Base-by-base conservation (phyloP, 768 basidiomycete species). In the Amanita inopinata region DNA sequence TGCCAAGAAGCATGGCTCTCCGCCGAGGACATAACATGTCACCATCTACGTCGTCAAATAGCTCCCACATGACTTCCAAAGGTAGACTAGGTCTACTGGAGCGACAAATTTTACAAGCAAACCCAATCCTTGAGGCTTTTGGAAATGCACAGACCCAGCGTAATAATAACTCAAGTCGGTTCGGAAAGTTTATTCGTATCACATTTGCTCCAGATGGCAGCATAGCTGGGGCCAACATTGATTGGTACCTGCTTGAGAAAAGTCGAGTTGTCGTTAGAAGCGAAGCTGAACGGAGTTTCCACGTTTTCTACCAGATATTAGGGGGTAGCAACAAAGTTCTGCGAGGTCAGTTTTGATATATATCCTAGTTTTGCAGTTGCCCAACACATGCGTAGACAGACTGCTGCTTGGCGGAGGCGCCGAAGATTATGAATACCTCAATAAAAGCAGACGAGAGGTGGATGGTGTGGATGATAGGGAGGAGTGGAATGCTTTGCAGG, bases 171-270 rank as follows among this genome's bases (percentile, higher is more conserved):
- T 98, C 96, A 1, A 91, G 88, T 73, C 86, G 96, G 28, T 99
- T 99, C 58, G 93, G 92, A 22, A 99, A 99, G 63, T 99, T 99
- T 58, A 87, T 99, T 35, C 74, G 91, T 33, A 98, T 99, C 47
- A 85, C 83, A 56, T 99, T 99, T 62, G 78, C 88, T 1, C 81
- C 86, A 0, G 80, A 87, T 50, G 93, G 94, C 2, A 90, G 89
- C 50, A 99, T 99, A 45, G 86, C 92, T 0, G 96, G 96, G 0
- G 96, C 96, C 18, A 97, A 92, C 56, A 91, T 98, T 46, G 93
- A 99, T 59, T 98, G 96, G 96, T 99, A 99, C 58, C 69, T 99
- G 22, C 66, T 99, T 44, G 96, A 99, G 69, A 99, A 99, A 71
- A 93, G 90, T 55, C 67, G 96, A 49, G 94, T 99, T 2, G 89